Base-by-base conservation (phyloP, 345 rosid species). In the Kandelia obovata region DNA sequence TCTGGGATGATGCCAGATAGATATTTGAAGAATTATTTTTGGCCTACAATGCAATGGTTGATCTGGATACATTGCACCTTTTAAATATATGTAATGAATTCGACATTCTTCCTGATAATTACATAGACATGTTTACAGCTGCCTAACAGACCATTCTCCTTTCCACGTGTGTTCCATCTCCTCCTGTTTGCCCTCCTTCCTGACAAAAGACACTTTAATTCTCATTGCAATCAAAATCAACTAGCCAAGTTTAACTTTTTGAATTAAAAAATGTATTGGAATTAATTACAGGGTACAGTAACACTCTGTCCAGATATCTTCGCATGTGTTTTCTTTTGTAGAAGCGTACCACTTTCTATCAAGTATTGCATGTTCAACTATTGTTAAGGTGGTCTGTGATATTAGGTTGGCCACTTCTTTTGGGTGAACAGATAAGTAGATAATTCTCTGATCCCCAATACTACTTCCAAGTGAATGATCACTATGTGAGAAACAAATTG, bases 401-500 rank as follows among this genome's bases (percentile, higher is more conserved):
- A 20, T 23, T 55, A 1, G 25, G 58, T 49, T 61, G 56, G 26
- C 34, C 35, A 58, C 57, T 58, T 75, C 62, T 6, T 46, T 16
- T 53, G 58, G 62, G 67, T 75, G 32, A 58, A 74, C 91, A 95
- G 98, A 92, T 95, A 75, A 92, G 89, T 71, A 77, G 96, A 46
- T 88, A 85, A 66, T 92, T 95, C 76, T 95, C 98, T 39, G 99
- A 95, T 80, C 21, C 98, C 25, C 97, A 93, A 67, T 91, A 93
- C 81, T 89, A 93, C 71, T 91, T 91, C 76, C 98, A 93, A 93
- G 98, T 91, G 79, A 93, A 89, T 82, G 97, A 89, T 60, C 95
- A 89, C 53, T 93, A 95, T 62, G 97, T 92, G 81, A 95, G 88
- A 85, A 95, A 95, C 93, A 95, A 95, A 70, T 80, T 95, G 84